Conservation (phyloP, 192 early-diverging fungal species). For the Podila clonocystis region DNA sequence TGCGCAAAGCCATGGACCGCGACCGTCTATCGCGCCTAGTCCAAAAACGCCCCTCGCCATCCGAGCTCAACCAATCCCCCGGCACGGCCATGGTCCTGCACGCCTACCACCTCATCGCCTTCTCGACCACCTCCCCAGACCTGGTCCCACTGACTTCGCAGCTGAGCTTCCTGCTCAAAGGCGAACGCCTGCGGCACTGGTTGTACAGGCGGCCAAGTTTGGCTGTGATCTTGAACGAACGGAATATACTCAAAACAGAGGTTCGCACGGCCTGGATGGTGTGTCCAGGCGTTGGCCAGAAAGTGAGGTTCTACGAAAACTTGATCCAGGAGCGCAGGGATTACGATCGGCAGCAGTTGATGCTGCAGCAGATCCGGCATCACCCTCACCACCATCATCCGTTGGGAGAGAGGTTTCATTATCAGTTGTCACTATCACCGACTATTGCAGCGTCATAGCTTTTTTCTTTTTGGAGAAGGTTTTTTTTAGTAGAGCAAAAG, state of each 20-base stretch:
- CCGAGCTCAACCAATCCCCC: slow-evolving; percentile 28
- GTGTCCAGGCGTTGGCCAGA: slow-evolving; percentile 24
- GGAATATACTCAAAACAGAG: slow-evolving; percentile 25
- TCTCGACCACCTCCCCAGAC: slow-evolving; percentile 13
- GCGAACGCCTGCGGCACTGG: slow-evolving; percentile 29
- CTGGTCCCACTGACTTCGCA: slow-evolving; percentile 21
- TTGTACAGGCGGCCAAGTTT: slow-evolving; percentile 21
- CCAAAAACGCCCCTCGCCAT: slow-evolving; percentile 28
- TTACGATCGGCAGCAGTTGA: slow-evolving; percentile 18
- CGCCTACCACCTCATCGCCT: slow-evolving; percentile 26
- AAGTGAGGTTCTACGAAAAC: slow-evolving; percentile 32
- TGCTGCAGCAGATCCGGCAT: neutral
- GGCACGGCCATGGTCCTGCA: slow-evolving; percentile 20
- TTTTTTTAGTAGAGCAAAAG: too few species aligned
- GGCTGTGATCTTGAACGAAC: slow-evolving; percentile 29
- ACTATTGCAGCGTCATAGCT: neutral
- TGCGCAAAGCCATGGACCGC: slow-evolving; percentile 24
- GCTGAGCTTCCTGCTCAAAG: slow-evolving; percentile 26
- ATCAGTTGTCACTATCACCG: neutral
- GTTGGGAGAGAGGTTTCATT: too few species aligned
- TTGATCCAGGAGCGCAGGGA: slow-evolving; percentile 20
- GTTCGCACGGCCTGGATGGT: slow-evolving; percentile 41
- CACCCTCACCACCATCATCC: neutral
- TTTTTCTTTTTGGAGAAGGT: too few species aligned
- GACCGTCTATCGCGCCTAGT: slow-evolving; percentile 32